Evolutionary conservation across 495 filamentous ascomycete genomes (phyloP).

Genomic region (Neurospora sp.): DNA sequence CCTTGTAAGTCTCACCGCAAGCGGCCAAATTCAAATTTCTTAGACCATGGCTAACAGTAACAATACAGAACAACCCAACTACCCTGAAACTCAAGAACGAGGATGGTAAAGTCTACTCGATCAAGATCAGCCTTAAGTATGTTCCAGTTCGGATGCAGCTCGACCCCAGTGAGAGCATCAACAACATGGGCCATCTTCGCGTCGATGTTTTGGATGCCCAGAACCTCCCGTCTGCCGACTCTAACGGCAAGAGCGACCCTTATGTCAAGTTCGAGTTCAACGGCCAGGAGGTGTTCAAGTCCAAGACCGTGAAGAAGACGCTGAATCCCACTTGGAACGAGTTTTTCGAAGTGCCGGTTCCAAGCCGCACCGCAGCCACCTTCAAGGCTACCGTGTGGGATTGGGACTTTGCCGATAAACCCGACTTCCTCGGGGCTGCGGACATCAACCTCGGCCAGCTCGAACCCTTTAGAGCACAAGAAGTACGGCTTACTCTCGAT

Average conservation of each 20-base stretch:
- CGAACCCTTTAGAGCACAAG: conserved; percentile 72
- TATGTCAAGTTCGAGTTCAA: conserved; percentile 91
- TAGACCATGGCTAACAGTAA: conserved; percentile 5
- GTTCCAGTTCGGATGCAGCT: conserved; percentile 88
- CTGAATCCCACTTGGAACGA: conserved; percentile 94
- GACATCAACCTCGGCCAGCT: conserved; percentile 70
- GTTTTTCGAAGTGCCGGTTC: conserved; percentile 73
- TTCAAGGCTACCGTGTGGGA: conserved; percentile 82
- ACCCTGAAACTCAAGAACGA: conserved; percentile 64
- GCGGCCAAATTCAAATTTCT: not conserved
- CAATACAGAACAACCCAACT: conserved; percentile 70
- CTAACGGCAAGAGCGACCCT: conserved; percentile 92
- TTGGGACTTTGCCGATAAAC: conserved; percentile 89
- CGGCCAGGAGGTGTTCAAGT: conserved; percentile 81
- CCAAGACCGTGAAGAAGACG: conserved; percentile 92
- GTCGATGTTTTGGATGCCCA: conserved; percentile 84
- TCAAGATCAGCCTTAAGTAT: conserved; percentile 88
- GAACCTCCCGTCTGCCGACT: conserved; percentile 82
- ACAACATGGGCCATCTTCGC: conserved; percentile 90
- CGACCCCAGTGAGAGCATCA: conserved; percentile 91
- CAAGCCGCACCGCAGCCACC: conserved; percentile 72
- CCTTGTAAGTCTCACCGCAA: conserved; percentile 44
- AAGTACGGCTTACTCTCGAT: conserved; percentile 64
- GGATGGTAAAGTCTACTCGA: conserved; percentile 63
- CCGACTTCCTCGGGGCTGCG: conserved; percentile 70